These are phyloP conservation scores for Tetrapisispora pingtungensis DNA, from an alignment of 805 yeast species.

Conservation along the genomic window DNA sequence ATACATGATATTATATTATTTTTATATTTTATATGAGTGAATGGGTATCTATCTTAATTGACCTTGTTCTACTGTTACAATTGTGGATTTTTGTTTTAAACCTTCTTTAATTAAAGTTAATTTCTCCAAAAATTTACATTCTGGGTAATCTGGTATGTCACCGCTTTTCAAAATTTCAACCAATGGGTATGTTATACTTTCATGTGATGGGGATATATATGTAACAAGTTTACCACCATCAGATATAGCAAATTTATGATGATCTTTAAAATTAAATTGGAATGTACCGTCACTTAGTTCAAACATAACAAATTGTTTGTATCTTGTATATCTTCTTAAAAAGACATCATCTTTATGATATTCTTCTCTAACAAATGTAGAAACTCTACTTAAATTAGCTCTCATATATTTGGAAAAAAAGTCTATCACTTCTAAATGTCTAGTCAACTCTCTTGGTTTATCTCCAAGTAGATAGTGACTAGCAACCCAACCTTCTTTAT, in stretches of 20 bases:
- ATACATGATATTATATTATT: not conserved
- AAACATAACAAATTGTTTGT: constrained; percentile 72
- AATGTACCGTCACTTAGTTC: constrained; percentile 81
- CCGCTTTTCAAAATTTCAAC: constrained; percentile 39
- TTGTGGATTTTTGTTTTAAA: constrained; percentile 32
- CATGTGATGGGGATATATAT: constrained; percentile 69
- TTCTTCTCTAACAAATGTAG: constrained; percentile 37
- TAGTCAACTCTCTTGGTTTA: constrained; percentile 40
- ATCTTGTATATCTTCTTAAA: constrained; percentile 69
- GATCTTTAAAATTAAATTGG: constrained; percentile 92
- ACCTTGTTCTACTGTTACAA: constrained; percentile 18
- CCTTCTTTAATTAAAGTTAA: constrained; percentile 57
- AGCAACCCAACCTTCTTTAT: constrained; percentile 40
- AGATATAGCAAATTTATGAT: constrained; percentile 75
- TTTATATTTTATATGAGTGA: not conserved
- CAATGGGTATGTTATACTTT: constrained; percentile 55
- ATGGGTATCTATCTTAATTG: constrained; percentile 3
- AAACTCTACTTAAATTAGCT: constrained; percentile 66
- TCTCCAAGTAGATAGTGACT: constrained; percentile 33
- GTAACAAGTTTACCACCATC: constrained; percentile 68
- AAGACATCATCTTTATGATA: constrained; percentile 50
- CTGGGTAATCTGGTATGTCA: constrained; percentile 38
- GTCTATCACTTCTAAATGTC: constrained; percentile 70
- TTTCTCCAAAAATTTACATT: constrained; percentile 37
- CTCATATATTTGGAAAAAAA: constrained; percentile 84